Conservation (phyloP, 768 basidiomycete genomes). For the Boletales sp. region DNA sequence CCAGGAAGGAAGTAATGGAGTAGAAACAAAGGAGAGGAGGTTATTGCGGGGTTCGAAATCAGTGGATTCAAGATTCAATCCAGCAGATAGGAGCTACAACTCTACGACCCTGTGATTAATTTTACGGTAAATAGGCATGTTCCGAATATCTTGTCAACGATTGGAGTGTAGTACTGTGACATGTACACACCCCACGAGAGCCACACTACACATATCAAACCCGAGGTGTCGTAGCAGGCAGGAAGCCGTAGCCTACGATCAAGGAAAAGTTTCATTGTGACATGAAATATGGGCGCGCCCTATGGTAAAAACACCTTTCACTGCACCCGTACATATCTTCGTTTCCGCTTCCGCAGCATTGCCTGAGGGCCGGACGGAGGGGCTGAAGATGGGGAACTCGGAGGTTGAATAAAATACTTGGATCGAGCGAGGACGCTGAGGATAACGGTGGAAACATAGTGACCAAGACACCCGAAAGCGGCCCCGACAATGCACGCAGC, state of each 20-base stretch:
- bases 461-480: slow-evolving; percentile 41
- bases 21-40: no score
- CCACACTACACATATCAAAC: not conserved
- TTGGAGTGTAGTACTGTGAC: no score
- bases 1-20: no score
- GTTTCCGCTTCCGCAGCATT: slow-evolving; percentile 19
- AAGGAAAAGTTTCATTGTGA: not conserved
- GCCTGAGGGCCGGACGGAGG: slow-evolving; percentile 8
- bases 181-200: not conserved
- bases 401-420: slow-evolving; percentile 8
- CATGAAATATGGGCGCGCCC: not conserved
- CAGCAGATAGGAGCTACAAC: no score
- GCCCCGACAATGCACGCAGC: slow-evolving; percentile 53
- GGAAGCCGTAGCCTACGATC: not conserved
- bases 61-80: no score
- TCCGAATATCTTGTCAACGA: no score
- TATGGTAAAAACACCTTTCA: slow-evolving; percentile 2
- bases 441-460: slow-evolving; percentile 14
- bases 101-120: no score
- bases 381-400: not conserved
- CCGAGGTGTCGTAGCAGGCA: not conserved
- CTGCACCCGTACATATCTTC: slow-evolving; percentile 21
- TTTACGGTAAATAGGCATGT: no score
- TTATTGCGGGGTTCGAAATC: no score
- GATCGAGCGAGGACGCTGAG: slow-evolving; percentile 11